Percentiles rank a stretch among this genome's conserved stretches.
Conservation (phyloP, 139 green algal species). For the Micromonas commoda region DNA sequence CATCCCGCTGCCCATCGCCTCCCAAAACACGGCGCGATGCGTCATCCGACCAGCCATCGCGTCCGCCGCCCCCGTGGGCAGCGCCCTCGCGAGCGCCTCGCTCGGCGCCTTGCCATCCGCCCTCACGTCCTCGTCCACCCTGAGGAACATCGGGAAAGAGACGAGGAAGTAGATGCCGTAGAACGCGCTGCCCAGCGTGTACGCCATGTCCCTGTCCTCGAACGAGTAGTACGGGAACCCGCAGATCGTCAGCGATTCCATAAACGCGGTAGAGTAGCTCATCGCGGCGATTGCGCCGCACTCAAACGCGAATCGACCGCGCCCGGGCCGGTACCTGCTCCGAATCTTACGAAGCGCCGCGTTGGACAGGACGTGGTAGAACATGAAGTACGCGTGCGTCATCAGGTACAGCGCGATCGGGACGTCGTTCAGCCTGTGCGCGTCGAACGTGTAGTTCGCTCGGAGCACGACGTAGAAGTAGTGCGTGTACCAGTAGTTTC, state of each 20-base stretch:
- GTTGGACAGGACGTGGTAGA: conserved; percentile 95
- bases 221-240: conserved; percentile 93
- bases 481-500: conserved; percentile 99
- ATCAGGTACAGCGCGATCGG: conserved; percentile 91
- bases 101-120: neutral
- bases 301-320: conserved; percentile 37
- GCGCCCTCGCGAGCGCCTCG: neutral
- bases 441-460: conserved; percentile 84
- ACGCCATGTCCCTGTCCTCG: conserved; percentile 70
- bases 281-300: conserved; percentile 36
- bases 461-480: conserved; percentile 87
- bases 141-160: conserved; percentile 43
- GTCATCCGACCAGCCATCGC: neutral
- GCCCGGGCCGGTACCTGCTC: conserved; percentile 15
- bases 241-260: conserved; percentile 92
- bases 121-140: conserved; percentile 23
- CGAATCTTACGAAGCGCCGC: conserved; percentile 53
- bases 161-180: conserved; percentile 99
- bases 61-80: neutral
- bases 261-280: conserved; percentile 82
- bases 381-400: conserved; percentile 98
- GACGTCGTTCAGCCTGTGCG: conserved; percentile 54
- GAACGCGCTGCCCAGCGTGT: conserved; percentile 87
- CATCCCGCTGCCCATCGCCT: conserved; percentile 24
- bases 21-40: conserved; percentile 6